Conservation (phyloP, 2,329 filamentous ascomycete genomes). For the Venturia asperata region DNA sequence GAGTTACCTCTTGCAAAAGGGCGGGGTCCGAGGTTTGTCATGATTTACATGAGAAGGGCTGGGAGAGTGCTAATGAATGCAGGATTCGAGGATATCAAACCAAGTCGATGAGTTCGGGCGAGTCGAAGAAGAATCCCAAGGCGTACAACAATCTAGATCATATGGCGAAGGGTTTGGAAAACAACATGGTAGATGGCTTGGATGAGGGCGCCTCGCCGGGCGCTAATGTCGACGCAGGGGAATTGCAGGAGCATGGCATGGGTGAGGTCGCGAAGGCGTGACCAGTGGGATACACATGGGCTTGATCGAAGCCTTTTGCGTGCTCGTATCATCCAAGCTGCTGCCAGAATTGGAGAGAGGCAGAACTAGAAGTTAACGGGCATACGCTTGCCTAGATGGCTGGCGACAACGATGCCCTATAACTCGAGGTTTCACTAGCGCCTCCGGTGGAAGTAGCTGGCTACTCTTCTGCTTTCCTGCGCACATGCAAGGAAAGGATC, state of each 20-base stretch:
- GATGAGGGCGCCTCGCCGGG: background rate
- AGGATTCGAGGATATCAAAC: slow-evolving; percentile 19
- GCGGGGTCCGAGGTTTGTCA: slow-evolving; percentile 55
- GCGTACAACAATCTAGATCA: slow-evolving; percentile 19
- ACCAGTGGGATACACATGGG: too few relatives aligned
- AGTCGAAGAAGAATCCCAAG: slow-evolving; percentile 20
- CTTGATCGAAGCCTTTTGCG: too few relatives aligned
- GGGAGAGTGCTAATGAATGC: background rate
- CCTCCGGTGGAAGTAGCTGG: too few relatives aligned
- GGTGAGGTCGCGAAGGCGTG: background rate
- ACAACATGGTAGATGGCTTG: slow-evolving; percentile 16
- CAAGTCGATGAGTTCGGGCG: slow-evolving; percentile 16
- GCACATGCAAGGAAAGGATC: too few relatives aligned
- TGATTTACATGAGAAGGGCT: background rate
- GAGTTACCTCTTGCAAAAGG: slow-evolving; percentile 68
- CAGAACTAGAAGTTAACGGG: too few relatives aligned
- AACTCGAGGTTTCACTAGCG: too few relatives aligned
- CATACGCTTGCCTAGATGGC: too few relatives aligned
- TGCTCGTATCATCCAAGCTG: too few relatives aligned
- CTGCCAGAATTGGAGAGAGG: too few relatives aligned
- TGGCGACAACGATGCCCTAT: too few relatives aligned
- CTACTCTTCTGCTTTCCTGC: too few relatives aligned
- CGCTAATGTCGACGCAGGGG: slow-evolving; percentile 7
- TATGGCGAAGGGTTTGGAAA: slow-evolving; percentile 11
- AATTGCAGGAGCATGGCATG: slow-evolving; percentile 16